Percentiles rank a stretch among this genome's conserved stretches.
Evolutionary conservation across 202 grass and related monocot species (phyloP).

Genomic region (Dendrocalamus latiflorus): DNA sequence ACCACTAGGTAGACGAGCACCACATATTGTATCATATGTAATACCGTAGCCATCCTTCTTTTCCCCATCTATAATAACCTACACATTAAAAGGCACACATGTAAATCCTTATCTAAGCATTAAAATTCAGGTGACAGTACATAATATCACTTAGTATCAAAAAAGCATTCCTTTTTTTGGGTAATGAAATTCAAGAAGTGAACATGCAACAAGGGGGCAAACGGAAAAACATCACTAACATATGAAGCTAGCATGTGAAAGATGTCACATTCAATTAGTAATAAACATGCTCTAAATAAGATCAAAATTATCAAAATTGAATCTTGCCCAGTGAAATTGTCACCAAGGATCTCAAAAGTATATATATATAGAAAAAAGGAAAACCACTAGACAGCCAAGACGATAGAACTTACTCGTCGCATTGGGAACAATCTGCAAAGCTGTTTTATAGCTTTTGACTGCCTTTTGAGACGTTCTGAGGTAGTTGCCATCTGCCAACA

Average conservation of each 20-base stretch:
- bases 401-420: constrained; percentile 52
- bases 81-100: constrained; percentile 24
- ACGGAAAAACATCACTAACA: not conserved
- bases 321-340: not conserved
- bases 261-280: not conserved
- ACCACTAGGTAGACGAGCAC: constrained; percentile 69
- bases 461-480: constrained; percentile 62
- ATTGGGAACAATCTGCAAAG: constrained; percentile 87
- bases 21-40: constrained; percentile 76
- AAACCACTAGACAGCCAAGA: not conserved
- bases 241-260: not conserved
- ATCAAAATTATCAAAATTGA: not conserved
- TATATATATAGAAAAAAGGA: not conserved
- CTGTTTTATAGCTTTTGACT: constrained; percentile 85
- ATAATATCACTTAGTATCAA: not conserved
- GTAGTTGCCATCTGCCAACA: constrained; percentile 75
- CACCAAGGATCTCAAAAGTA: not conserved
- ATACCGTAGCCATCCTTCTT: constrained; percentile 70
- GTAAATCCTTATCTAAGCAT: constrained; percentile 27
- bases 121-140: constrained; percentile 1
- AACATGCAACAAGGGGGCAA: not conserved
- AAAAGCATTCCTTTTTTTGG: constrained; percentile 3
- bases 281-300: constrained; percentile 20
- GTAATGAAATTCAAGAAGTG: not conserved
- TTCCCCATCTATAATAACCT: constrained; percentile 82